Evolutionary conservation across 2,329 filamentous ascomycete genomes (phyloP).

Genomic region (Xylogone sp.): DNA sequence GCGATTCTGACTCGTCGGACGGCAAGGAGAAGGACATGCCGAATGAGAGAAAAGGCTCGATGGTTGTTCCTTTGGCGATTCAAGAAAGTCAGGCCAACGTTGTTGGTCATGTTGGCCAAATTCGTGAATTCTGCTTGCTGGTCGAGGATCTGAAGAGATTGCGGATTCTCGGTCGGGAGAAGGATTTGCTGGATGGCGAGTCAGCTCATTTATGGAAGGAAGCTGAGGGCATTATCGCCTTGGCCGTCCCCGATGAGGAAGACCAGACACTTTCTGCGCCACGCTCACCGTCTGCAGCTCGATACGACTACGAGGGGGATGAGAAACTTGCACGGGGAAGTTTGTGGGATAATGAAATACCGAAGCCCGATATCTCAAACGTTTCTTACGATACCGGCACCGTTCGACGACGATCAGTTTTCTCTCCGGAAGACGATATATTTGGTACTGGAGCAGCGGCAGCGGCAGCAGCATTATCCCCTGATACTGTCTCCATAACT

Average conservation of each 20-base stretch:
- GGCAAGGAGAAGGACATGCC: conserved; percentile 37
- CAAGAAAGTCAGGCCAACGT: conserved; percentile 79
- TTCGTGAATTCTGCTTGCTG: conserved; percentile 74
- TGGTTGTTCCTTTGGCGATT: conserved; percentile 77
- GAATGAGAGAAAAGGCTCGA: conserved; percentile 38
- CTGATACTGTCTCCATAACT: conserved; percentile 27
- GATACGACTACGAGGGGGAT: background rate
- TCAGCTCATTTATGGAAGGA: conserved; percentile 68
- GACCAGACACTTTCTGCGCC: conserved; percentile 30
- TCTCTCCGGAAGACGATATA: conserved; percentile 63
- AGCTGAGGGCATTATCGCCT: conserved; percentile 80
- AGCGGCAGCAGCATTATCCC: conserved; percentile 22
- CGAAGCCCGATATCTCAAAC: conserved; percentile 44
- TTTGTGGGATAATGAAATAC: conserved; percentile 31
- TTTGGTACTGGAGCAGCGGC: conserved; percentile 39
- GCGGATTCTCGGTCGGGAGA: conserved; percentile 63
- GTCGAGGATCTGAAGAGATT: conserved; percentile 82
- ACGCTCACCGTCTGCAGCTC: conserved; percentile 18
- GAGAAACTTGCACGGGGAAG: background rate
- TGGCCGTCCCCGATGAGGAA: conserved; percentile 70
- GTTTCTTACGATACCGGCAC: conserved; percentile 46
- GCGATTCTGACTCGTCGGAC: conserved; percentile 23
- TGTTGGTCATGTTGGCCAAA: conserved; percentile 77
- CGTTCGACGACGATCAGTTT: conserved; percentile 53
- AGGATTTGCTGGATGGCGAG: conserved; percentile 60